Evolutionary conservation across 2,329 filamentous ascomycete species (phyloP).

Genomic region (Periconia sp.): DNA sequence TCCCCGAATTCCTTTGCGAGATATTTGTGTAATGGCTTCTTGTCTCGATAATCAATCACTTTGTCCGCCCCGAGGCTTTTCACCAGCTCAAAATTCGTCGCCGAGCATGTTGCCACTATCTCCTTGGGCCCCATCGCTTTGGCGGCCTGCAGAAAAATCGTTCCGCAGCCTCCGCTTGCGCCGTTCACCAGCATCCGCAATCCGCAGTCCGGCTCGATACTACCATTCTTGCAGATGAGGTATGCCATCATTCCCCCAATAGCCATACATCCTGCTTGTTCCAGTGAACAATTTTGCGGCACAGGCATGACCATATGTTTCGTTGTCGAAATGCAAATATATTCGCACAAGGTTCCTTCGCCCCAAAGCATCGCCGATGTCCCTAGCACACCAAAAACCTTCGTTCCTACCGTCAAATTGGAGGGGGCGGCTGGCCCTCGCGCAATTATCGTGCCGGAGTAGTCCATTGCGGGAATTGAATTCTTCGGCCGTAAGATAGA

Average conservation of each 20-base stretch:
- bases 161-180: conserved; percentile 58
- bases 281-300: conserved; percentile 36
- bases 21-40: conserved; percentile 42
- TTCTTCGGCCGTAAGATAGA: conserved; percentile 38
- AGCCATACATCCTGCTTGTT: conserved; percentile 45
- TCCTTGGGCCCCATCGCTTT: conserved; percentile 42
- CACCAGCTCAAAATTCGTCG: conserved; percentile 51
- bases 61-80: conserved; percentile 49
- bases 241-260: conserved; percentile 48
- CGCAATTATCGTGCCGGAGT: conserved; percentile 45
- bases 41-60: conserved; percentile 26
- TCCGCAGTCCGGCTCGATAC: conserved; percentile 39
- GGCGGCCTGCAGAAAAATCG: conserved; percentile 53
- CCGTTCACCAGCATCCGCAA: conserved; percentile 56
- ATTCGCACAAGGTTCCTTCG: conserved; percentile 49
- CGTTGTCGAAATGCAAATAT: conserved; percentile 43
- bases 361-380: conserved; percentile 39
- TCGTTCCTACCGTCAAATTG: conserved; percentile 37
- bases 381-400: conserved; percentile 46
- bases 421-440: conserved; percentile 9
- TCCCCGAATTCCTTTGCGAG: conserved; percentile 41
- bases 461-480: conserved; percentile 48
- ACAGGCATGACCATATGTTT: conserved; percentile 39
- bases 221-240: conserved; percentile 40
- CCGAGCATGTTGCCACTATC: conserved; percentile 56